Conservation (phyloP, 148 eudicot species). For the Tetragonia tetragonoides region DNA sequence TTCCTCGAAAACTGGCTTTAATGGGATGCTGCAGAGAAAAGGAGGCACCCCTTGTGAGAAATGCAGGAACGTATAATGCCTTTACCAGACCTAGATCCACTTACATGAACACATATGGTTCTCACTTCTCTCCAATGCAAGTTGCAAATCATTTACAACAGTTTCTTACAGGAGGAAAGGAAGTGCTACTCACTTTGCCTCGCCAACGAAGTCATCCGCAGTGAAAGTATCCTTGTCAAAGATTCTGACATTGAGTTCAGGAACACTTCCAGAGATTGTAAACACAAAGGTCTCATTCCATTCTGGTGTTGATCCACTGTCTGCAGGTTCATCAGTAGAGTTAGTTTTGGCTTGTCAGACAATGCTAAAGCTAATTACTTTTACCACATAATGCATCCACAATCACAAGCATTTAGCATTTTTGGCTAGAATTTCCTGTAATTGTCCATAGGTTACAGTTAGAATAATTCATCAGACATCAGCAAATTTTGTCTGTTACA, state of each 20-base stretch:
- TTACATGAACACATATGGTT: not conserved
- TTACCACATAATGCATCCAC: no score
- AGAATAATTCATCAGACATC: no score
- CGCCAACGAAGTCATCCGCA: constrained; percentile 74
- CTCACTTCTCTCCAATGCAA: no score
- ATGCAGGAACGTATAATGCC: not conserved
- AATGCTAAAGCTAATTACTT: no score
- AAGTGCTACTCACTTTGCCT: constrained; percentile 45
- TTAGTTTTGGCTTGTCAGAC: not conserved
- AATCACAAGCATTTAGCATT: no score
- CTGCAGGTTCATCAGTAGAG: constrained; percentile 40
- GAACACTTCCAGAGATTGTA: constrained; percentile 39
- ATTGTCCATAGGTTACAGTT: no score
- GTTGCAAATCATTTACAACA: no score
- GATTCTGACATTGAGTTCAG: constrained; percentile 51
- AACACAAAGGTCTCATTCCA: constrained; percentile 88
- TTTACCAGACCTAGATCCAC: not conserved
- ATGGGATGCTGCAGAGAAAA: constrained; percentile 45
- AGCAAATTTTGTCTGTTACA: no score
- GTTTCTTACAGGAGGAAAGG: not conserved
- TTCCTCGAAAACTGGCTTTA: constrained; percentile 47
- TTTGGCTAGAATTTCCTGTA: no score
- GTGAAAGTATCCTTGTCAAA: constrained; percentile 62
- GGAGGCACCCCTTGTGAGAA: not conserved
- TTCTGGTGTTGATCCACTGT: constrained; percentile 53